Evolutionary conservation across 2,329 filamentous ascomycete species (phyloP), one percentile per base, ranked within the genome.

Genomic region (Aspergillus novoparasiticus): DNA sequence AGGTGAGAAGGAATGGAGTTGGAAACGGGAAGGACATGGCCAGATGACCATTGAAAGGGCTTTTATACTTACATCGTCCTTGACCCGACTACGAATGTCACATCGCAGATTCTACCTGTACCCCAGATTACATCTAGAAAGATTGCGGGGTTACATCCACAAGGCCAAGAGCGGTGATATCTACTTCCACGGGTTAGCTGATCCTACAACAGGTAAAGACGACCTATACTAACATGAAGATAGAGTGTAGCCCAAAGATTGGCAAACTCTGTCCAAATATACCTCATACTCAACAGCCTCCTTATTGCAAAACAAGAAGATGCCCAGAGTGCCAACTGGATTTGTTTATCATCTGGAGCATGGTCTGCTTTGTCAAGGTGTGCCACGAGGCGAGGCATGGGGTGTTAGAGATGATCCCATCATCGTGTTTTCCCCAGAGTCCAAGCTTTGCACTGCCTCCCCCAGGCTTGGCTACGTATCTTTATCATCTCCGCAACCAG

Each of bases 381-480:
- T 34, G 14, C 28, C 45, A 48, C 45, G 45, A 48, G 45, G 45
- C 6, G 23, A 58, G 43, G 5, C 26, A 2, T 34, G 28, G 19
- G 28, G 26, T 19, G 12, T 34, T 26, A 14, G 19, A 28, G 21
- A 34, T 34, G 11, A 45, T 11, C 8, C 26, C 28, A 23, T 53
- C 14, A 2, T 34, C 28, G 14, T 28, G 28, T n/a, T 43, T 21
- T 2, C 32, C 23, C 46, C 32, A 2, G 26, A 28, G 28, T 43
- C 51, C 59, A 60, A 60, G 59, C 51, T 57, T 60, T 60, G 59
- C 59, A 60, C 59, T 56, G 59, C 59, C 59, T 60, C 59, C 59
- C 58, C 59, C 59, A 48, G 6, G 6, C 50, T 50, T 60, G 59
- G 50, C 59, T 19, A 5, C 21, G 28, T 32, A 21, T 53, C 28